phyloP scores from a whole-genome alignment of 805 yeast genomes.

The Novakomyces olei region DNA sequence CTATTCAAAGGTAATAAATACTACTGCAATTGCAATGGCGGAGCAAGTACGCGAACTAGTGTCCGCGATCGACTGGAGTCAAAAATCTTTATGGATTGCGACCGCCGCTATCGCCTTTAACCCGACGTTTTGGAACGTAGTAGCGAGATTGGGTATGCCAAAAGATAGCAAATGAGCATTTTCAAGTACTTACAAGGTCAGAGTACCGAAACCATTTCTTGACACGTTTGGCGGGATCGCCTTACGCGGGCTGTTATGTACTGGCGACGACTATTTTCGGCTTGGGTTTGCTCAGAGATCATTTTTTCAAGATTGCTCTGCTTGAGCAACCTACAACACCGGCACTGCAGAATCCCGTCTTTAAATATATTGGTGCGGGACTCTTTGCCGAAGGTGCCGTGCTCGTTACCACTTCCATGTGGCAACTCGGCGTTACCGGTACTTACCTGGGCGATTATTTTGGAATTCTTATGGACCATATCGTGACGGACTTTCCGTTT shows the following conservation, averaged over 20 bases:
- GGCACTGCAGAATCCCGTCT: slow-evolving; percentile 21
- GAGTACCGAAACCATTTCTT: slow-evolving; percentile 61
- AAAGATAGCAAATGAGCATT: too few relatives aligned
- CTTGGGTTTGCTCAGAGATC: slow-evolving; percentile 66
- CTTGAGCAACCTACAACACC: slow-evolving; percentile 43
- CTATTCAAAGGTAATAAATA: too few relatives aligned
- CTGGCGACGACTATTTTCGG: slow-evolving; percentile 69
- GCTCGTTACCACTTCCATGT: slow-evolving; percentile 71
- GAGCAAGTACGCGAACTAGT: too few relatives aligned
- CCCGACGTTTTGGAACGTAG: slow-evolving; percentile 89
- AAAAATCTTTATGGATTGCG: slow-evolving; percentile 13
- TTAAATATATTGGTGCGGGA: slow-evolving; percentile 31
- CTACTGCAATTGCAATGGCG: too few relatives aligned
- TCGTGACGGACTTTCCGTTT: slow-evolving; percentile 87
- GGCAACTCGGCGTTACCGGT: slow-evolving; percentile 80
- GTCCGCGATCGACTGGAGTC: not conserved
- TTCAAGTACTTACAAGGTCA: too few relatives aligned
- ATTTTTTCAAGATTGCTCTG: slow-evolving; percentile 52
- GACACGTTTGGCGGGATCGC: slow-evolving; percentile 46
- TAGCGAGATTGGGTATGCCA: too few relatives aligned
- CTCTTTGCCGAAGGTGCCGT: slow-evolving; percentile 51
- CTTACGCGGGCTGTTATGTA: slow-evolving; percentile 58
- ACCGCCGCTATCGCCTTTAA: slow-evolving; percentile 60
- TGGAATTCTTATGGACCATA: slow-evolving; percentile 76
- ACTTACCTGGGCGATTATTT: slow-evolving; percentile 96